Conservation (phyloP, 805 yeast genomes). For the Naumovozyma baii region DNA sequence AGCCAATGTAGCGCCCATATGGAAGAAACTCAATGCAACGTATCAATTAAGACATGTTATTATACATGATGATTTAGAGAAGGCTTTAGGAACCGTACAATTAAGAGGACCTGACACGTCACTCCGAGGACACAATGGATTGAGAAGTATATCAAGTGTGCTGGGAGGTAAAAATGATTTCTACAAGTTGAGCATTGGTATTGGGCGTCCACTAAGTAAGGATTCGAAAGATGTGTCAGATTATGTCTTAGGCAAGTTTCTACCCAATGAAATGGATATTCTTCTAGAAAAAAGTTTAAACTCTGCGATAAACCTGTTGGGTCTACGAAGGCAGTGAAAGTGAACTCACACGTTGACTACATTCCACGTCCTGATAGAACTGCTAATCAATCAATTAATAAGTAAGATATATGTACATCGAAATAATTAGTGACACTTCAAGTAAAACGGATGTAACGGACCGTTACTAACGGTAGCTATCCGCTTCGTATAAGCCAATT, state of each 20-base stretch:
- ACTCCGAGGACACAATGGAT: constrained; percentile 79
- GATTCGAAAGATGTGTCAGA: constrained; percentile 40
- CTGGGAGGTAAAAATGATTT: constrained; percentile 39
- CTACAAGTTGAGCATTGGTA: constrained; percentile 65
- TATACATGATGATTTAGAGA: constrained; percentile 70
- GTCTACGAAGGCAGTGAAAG: too few relatives aligned
- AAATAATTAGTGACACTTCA: not conserved
- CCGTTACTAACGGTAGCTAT: not conserved
- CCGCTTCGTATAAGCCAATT: too few relatives aligned
- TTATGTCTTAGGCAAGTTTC: constrained; percentile 47
- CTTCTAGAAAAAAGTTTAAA: not conserved
- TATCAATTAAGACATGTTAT: constrained; percentile 41
- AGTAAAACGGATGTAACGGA: not conserved
- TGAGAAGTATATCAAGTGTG: constrained; percentile 43
- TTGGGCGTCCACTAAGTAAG: constrained; percentile 42
- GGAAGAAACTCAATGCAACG: constrained; percentile 27
- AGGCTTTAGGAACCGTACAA: constrained; percentile 56
- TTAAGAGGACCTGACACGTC: constrained; percentile 51
- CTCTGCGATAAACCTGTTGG: not conserved
- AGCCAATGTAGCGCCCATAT: constrained; percentile 39
- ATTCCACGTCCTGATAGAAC: too few relatives aligned
- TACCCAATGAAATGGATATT: constrained; percentile 32
- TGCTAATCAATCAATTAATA: too few relatives aligned
- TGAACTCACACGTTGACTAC: too few relatives aligned
- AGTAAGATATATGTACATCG: too few relatives aligned